Evolutionary conservation across 2,329 filamentous ascomycete genomes (phyloP).

Genomic region (Ascochyta viciae-villosae): DNA sequence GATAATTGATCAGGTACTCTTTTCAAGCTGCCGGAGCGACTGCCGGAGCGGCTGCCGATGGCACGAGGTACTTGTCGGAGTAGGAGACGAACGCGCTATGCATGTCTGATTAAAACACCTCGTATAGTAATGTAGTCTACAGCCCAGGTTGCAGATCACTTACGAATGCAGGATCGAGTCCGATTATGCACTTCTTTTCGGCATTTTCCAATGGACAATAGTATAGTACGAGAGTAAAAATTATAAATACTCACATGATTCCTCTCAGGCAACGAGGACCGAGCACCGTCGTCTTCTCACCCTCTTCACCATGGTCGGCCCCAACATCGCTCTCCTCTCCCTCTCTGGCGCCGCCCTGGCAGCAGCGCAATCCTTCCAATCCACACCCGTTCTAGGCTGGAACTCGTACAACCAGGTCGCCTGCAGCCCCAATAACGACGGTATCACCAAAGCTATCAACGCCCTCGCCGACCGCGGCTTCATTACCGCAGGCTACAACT

Average conservation of each 20-base stretch:
- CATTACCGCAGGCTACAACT: conserved; percentile 28
- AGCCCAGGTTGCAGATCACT: not conserved
- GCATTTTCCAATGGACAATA: not conserved
- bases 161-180: not conserved
- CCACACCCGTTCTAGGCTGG: conserved; percentile 28
- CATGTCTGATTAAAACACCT: not conserved
- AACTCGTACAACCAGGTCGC: conserved; percentile 30
- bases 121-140: not conserved
- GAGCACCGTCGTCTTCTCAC: not conserved
- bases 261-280: not conserved
- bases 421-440: conserved; percentile 23
- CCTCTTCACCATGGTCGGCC: conserved; percentile 31
- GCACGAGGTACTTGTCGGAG: not conserved
- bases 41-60: too few species aligned
- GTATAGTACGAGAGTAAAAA: not conserved
- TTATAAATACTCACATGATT: not conserved
- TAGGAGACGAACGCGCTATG: not conserved
- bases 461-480: conserved; percentile 26
- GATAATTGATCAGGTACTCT: too few species aligned
- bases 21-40: too few species aligned
- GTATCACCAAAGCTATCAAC: conserved; percentile 28
- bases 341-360: conserved; percentile 18
- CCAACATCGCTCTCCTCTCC: conserved; percentile 25
- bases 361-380: conserved; percentile 25
- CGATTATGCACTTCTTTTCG: not conserved